Percentiles rank a stretch among this genome's conserved stretches.
phyloP scores from a whole-genome alignment of 2,329 filamentous ascomycete species.

The Colletotrichum sp. region DNA sequence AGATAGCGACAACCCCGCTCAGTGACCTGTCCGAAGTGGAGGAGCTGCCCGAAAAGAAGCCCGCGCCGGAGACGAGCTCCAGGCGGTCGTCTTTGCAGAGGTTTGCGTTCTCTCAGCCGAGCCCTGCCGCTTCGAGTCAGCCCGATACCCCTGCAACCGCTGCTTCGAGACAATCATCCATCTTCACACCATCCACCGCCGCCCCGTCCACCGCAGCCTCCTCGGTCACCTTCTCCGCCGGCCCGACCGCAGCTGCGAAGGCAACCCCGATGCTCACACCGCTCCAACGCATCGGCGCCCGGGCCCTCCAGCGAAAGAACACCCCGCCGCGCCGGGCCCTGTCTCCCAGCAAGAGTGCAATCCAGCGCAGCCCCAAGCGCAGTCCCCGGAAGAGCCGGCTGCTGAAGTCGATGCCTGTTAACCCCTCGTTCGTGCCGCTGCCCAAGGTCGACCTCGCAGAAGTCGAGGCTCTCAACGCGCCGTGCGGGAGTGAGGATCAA shows the following conservation, averaged over 20 bases:
- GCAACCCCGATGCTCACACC: conserved; percentile 53
- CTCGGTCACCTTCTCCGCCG: conserved; percentile 42
- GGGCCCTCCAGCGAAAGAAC: conserved; percentile 41
- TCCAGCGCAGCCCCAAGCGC: conserved; percentile 23
- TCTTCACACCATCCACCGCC: conserved; percentile 25
- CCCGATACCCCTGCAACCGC: conserved; percentile 31
- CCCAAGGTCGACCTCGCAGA: conserved; percentile 59
- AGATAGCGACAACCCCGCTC: not conserved
- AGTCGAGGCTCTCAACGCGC: conserved; percentile 53
- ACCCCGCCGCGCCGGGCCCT: conserved; percentile 26
- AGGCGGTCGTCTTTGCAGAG: conserved; percentile 21
- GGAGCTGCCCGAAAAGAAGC: not conserved
- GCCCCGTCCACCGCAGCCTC: conserved; percentile 48
- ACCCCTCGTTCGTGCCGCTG: conserved; percentile 60
- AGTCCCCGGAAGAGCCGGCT: conserved; percentile 24
- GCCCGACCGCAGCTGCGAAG: conserved; percentile 36
- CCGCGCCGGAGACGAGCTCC: not conserved
- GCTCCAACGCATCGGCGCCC: conserved; percentile 56
- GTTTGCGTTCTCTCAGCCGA: conserved; percentile 28
- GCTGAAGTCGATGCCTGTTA: conserved; percentile 43
- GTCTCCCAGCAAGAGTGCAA: conserved; percentile 15
- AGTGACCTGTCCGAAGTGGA: conserved; percentile 9
- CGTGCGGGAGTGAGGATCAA: conserved; percentile 61
- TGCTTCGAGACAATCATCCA: conserved; percentile 35
- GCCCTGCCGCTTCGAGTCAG: conserved; percentile 23